A percentile compares a stretch with the other conserved stretches of the same genome.
Conservation (phyloP, 2,329 filamentous ascomycete genomes). For the Colletotrichum truncatum region DNA sequence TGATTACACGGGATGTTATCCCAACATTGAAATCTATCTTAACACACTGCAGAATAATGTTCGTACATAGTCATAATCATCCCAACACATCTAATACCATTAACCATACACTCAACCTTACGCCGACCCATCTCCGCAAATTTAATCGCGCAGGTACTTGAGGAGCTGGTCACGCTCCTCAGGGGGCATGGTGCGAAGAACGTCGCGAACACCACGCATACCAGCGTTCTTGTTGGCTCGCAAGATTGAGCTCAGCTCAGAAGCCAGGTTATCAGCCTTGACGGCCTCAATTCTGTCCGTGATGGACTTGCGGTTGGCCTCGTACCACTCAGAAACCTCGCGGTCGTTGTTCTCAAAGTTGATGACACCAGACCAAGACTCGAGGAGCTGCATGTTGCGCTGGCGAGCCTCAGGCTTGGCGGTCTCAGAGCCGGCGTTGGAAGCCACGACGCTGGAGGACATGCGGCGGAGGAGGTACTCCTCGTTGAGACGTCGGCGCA, state of each 20-base stretch:
- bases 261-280: constrained; percentile 74
- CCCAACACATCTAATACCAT: constrained; percentile 7
- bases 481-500: constrained; percentile 95
- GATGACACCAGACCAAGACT: constrained; percentile 82
- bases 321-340: constrained; percentile 92
- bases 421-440: constrained; percentile 46
- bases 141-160: constrained; percentile 60
- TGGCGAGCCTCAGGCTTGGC: constrained; percentile 65
- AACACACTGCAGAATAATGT: constrained; percentile 23
- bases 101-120: constrained; percentile 9
- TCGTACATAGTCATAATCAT: constrained; percentile 30
- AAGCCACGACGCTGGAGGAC: constrained; percentile 51
- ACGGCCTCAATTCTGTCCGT: constrained; percentile 85
- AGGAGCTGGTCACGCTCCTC: constrained; percentile 88
- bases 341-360: constrained; percentile 83
- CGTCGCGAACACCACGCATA: constrained; percentile 86
- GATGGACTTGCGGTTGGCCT: constrained; percentile 88
- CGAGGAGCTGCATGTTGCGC: constrained; percentile 77
- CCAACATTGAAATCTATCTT: constrained; percentile 22
- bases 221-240: constrained; percentile 68
- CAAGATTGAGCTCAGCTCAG: constrained; percentile 56
- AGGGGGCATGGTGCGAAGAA: constrained; percentile 86
- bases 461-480: constrained; percentile 97
- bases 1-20: constrained; percentile 7
- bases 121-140: not conserved